phyloP scores from a whole-genome alignment of 768 basidiomycete genomes.

The Cystobasidium tubakii region DNA sequence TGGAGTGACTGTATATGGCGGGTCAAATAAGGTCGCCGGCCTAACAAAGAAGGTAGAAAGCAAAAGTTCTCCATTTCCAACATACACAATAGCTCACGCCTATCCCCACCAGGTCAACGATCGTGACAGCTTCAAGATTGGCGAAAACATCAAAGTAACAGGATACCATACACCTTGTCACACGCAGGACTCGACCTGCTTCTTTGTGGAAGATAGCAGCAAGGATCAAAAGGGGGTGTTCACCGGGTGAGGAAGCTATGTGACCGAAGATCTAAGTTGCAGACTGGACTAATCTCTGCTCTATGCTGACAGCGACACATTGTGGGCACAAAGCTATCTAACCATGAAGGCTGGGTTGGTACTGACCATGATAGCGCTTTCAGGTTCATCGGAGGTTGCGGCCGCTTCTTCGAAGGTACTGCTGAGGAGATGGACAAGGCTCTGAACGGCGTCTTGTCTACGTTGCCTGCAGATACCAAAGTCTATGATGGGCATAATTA shows the following conservation, averaged over 20 bases:
- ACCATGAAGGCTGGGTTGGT: no score
- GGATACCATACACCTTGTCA: slow-evolving; percentile 55
- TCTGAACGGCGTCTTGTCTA: slow-evolving; percentile 60
- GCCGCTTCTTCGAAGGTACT: slow-evolving; percentile 85
- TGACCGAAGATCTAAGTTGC: neutral
- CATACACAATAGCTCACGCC: neutral
- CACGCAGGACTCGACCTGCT: slow-evolving; percentile 94
- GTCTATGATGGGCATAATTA: slow-evolving; percentile 92
- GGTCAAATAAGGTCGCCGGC: slow-evolving; percentile 64
- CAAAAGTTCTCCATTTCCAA: neutral
- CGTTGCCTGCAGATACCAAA: slow-evolving; percentile 70
- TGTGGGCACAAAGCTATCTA: no score
- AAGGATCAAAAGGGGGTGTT: slow-evolving; percentile 71
- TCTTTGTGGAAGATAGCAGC: slow-evolving; percentile 59
- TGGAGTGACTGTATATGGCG: slow-evolving; percentile 68
- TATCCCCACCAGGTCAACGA: slow-evolving; percentile 57
- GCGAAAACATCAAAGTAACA: slow-evolving; percentile 50
- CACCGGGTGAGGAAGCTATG: slow-evolving; percentile 59
- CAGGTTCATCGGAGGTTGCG: slow-evolving; percentile 61
- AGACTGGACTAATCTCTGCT: neutral
- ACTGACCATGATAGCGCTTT: no score
- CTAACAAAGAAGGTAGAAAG: slow-evolving; percentile 57
- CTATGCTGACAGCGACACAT: slow-evolving; percentile 12
- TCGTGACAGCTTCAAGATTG: slow-evolving; percentile 69
- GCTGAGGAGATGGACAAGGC: slow-evolving; percentile 66